Conservation (phyloP, 2,329 filamentous ascomycete genomes). For the Lecanoromycetidae sp. region DNA sequence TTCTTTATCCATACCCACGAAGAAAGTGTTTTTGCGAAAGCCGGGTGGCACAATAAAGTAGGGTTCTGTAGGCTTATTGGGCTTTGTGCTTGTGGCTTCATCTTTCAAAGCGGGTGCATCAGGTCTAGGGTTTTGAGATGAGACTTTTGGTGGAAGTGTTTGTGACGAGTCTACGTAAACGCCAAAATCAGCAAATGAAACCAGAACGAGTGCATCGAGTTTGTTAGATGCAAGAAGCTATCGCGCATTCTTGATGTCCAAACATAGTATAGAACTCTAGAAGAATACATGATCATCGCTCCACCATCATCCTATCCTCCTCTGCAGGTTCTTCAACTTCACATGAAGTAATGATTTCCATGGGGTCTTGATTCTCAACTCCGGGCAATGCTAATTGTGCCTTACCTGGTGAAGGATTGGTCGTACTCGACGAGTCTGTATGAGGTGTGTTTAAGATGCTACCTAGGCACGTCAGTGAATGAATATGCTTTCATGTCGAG, state of each 20-base stretch:
- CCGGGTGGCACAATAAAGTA: slow-evolving; percentile 40
- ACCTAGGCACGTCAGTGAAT: slow-evolving; percentile 8
- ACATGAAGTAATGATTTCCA: slow-evolving; percentile 23
- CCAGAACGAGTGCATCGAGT: not conserved
- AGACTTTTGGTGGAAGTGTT: slow-evolving; percentile 17
- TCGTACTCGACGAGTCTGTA: slow-evolving; percentile 12
- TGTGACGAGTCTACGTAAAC: slow-evolving; percentile 25
- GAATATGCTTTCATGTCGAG: not conserved
- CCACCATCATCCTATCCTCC: slow-evolving; percentile 14
- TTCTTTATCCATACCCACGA: slow-evolving; percentile 49
- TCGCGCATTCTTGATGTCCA: too few species aligned
- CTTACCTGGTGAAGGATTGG: slow-evolving; percentile 24
- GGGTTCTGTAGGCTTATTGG: slow-evolving; percentile 20
- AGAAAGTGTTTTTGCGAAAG: slow-evolving; percentile 51
- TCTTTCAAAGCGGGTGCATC: too few species aligned
- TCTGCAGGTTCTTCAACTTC: slow-evolving; percentile 28
- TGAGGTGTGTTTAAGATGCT: slow-evolving; percentile 13
- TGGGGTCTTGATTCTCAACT: slow-evolving; percentile 20
- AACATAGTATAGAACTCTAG: not conserved
- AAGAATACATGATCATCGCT: not conserved
- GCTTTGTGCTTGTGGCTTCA: slow-evolving; percentile 15
- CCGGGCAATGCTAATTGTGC: slow-evolving; percentile 24
- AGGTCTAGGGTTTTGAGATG: slow-evolving; percentile 4
- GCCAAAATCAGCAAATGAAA: slow-evolving; percentile 25
- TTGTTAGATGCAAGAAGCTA: not conserved